Conservation (phyloP, 2,329 filamentous ascomycete genomes). For the Moelleriella libera region DNA sequence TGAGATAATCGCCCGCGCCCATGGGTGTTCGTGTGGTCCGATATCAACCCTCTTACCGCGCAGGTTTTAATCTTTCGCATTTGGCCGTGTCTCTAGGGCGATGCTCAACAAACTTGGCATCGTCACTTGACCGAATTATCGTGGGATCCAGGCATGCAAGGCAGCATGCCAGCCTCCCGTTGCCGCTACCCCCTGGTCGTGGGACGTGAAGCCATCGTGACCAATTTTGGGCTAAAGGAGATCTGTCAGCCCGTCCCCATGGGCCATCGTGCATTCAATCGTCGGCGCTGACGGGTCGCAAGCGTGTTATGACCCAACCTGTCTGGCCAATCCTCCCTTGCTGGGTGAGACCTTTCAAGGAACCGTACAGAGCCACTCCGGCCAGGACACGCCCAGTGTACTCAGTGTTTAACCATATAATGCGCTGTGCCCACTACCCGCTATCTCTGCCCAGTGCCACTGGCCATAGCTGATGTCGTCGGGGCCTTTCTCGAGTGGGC, state of each 20-base stretch:
- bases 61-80: neutral
- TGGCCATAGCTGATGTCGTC: neutral
- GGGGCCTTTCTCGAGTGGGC: neutral
- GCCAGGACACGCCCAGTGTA: constrained; percentile 1
- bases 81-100: constrained; percentile 3
- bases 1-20: neutral
- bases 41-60: neutral
- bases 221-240: constrained; percentile 4
- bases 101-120: constrained; percentile 1
- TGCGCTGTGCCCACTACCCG: constrained; percentile 6
- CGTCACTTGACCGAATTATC: constrained; percentile 4
- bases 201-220: constrained; percentile 9
- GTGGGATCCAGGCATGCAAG: constrained; percentile 5
- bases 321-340: constrained; percentile 11
- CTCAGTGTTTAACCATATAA: constrained; percentile 6
- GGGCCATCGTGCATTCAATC: constrained; percentile 1
- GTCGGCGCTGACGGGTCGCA: constrained; percentile 2
- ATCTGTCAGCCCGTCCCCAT: constrained; percentile 1
- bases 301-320: constrained; percentile 9
- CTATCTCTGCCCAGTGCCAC: constrained; percentile 3
- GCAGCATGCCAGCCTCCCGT: constrained; percentile 6
- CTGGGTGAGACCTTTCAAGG: constrained; percentile 11
- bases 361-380: constrained; percentile 1
- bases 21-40: neutral
- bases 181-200: neutral